phyloP scores from a whole-genome alignment of 2,329 filamentous ascomycete species.

The Botrytis aclada region DNA sequence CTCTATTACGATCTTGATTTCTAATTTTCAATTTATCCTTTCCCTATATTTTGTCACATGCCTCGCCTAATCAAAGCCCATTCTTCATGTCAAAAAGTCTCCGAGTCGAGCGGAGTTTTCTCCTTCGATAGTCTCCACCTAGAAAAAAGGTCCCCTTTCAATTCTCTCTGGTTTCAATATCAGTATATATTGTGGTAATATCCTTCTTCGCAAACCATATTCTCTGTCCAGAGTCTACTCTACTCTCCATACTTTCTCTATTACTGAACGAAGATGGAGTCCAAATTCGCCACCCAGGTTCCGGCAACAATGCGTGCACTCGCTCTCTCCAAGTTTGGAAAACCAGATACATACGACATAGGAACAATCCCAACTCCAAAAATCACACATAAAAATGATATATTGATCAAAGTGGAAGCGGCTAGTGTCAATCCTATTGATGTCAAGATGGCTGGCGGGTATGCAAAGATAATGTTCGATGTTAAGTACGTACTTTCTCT shows the following conservation, averaged over 20 bases:
- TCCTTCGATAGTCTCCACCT: not conserved
- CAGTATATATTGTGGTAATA: not conserved
- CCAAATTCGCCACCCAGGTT: constrained; percentile 26
- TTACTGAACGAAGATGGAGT: not conserved
- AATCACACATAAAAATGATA: constrained; percentile 44
- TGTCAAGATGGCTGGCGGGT: constrained; percentile 41
- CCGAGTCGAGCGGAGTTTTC: not conserved
- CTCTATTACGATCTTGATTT: not conserved
- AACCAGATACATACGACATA: constrained; percentile 38
- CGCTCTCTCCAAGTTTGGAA: constrained; percentile 28
- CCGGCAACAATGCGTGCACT: constrained; percentile 33
- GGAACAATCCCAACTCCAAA: constrained; percentile 44
- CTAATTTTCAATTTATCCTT: not conserved
- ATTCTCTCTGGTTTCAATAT: not conserved
- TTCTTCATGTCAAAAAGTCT: not conserved
- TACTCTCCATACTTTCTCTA: not conserved
- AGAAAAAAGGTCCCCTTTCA: not conserved
- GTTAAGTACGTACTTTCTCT: not conserved
- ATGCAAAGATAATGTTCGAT: constrained; percentile 5
- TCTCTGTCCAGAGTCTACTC: not conserved
- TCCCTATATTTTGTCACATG: not conserved
- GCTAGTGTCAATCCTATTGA: constrained; percentile 47
- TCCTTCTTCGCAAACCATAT: not conserved
- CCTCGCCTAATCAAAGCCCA: not conserved
- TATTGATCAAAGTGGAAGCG: constrained; percentile 46